Percentiles rank a stretch among this genome's conserved stretches.
Conservation (phyloP, 495 filamentous ascomycete species). For the Aspergillus panamensis region DNA sequence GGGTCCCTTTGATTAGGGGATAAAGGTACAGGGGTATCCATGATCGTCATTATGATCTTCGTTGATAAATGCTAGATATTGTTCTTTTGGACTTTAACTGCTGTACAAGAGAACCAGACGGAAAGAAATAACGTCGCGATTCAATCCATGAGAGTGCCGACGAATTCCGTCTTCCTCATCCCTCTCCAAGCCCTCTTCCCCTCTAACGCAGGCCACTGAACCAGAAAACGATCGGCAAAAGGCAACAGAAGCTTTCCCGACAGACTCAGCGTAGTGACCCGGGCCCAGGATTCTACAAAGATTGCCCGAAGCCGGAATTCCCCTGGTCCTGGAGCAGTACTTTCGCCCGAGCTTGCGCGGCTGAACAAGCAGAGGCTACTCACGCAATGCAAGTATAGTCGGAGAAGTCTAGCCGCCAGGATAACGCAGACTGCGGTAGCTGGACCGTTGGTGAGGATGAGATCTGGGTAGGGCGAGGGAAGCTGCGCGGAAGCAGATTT, state of each 20-base stretch:
- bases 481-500: conserved; percentile 12
- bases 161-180: conserved; percentile 43
- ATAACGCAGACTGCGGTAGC: conserved; percentile 80
- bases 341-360: neutral
- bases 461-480: conserved; percentile 53
- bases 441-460: conserved; percentile 86
- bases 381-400: conserved; percentile 45
- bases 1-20: neutral
- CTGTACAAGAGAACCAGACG: neutral
- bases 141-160: conserved; percentile 46
- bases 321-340: neutral
- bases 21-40: neutral
- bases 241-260: conserved; percentile 69
- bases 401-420: conserved; percentile 62
- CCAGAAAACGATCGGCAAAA: conserved; percentile 66
- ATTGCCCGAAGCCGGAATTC: conserved; percentile 61
- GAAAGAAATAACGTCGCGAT: neutral
- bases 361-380: conserved; percentile 5
- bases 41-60: neutral
- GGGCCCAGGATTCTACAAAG: conserved; percentile 90
- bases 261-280: conserved; percentile 72
- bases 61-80: neutral
- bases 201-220: conserved; percentile 66
- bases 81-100: neutral
- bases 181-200: conserved; percentile 42